Evolutionary conservation across 2,329 filamentous ascomycete species (phyloP).

Genomic region (Phialocephala subalpina): DNA sequence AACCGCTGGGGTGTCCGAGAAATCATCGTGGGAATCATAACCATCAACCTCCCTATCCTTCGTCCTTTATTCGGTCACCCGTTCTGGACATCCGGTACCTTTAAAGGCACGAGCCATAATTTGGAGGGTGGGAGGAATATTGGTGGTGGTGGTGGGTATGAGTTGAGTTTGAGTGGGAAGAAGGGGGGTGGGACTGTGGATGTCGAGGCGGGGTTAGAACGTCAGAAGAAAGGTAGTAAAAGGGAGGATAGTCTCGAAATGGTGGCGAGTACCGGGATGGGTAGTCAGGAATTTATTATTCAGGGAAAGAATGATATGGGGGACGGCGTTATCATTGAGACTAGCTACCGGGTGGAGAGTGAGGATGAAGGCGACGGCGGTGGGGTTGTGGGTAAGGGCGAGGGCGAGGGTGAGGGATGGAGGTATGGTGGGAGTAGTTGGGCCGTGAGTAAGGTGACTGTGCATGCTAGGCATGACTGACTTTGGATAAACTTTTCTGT

Average conservation of each 20-base stretch:
- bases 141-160: neutral
- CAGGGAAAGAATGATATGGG: too few relatives aligned
- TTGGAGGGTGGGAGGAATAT: neutral
- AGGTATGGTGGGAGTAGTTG: too few relatives aligned
- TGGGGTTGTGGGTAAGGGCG: too few relatives aligned
- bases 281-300: constrained; percentile 16
- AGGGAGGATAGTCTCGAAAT: constrained; percentile 11
- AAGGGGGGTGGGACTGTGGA: neutral
- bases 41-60: constrained; percentile 35
- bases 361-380: too few relatives aligned
- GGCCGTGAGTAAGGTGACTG: too few relatives aligned
- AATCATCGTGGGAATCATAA: constrained; percentile 34
- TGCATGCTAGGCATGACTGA: too few relatives aligned
- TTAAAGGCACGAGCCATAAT: constrained; percentile 4
- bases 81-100: constrained; percentile 29
- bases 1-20: constrained; percentile 38
- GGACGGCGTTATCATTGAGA: too few relatives aligned
- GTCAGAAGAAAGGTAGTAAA: neutral
- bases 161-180: neutral
- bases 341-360: too few relatives aligned
- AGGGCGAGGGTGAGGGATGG: too few relatives aligned
- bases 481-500: too few relatives aligned
- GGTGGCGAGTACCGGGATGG: neutral
- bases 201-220: neutral
- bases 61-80: constrained; percentile 27